These are phyloP conservation scores for Monocercomonoides exilis DNA, from an alignment of 78 protist genomes.

Conservation along the genomic window DNA sequence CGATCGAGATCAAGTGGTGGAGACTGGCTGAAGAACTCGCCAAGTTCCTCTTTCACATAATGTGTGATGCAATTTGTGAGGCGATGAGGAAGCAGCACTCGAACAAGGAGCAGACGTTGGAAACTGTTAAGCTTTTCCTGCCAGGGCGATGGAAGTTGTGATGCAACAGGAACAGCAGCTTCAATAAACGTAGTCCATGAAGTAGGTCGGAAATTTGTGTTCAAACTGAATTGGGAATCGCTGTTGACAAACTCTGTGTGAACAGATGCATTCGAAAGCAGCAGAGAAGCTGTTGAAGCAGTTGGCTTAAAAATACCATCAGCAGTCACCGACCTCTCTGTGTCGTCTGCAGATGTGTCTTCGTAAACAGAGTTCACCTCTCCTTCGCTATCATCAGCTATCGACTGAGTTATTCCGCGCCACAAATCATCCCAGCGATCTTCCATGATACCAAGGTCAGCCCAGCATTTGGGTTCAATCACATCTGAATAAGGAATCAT, in stretches of 20 bases:
- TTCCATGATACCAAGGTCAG: too few species aligned
- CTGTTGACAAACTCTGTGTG: too few species aligned
- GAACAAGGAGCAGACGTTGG: not conserved
- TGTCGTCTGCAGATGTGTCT: too few species aligned
- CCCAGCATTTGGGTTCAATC: not conserved
- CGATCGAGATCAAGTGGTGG: conserved; percentile 17
- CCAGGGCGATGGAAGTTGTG: not conserved
- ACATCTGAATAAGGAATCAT: not conserved
- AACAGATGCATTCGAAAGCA: too few species aligned
- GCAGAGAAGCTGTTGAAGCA: too few species aligned
- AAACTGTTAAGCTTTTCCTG: not conserved
- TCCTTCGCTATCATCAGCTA: too few species aligned
- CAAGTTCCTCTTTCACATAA: not conserved
- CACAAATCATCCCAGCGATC: too few species aligned
- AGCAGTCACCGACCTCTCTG: too few species aligned
- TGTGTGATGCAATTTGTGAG: not conserved
- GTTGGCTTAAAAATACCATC: too few species aligned
- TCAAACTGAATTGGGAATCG: conserved; percentile 34
- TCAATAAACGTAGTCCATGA: not conserved
- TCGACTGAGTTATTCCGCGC: too few species aligned
- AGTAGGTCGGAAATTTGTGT: not conserved
- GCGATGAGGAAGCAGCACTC: not conserved
- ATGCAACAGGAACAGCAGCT: not conserved
- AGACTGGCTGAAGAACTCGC: not conserved
- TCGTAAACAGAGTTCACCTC: too few species aligned